phyloP scores from a whole-genome alignment of 1,284 basidiomycete species.

The Caloboletus firmus region DNA sequence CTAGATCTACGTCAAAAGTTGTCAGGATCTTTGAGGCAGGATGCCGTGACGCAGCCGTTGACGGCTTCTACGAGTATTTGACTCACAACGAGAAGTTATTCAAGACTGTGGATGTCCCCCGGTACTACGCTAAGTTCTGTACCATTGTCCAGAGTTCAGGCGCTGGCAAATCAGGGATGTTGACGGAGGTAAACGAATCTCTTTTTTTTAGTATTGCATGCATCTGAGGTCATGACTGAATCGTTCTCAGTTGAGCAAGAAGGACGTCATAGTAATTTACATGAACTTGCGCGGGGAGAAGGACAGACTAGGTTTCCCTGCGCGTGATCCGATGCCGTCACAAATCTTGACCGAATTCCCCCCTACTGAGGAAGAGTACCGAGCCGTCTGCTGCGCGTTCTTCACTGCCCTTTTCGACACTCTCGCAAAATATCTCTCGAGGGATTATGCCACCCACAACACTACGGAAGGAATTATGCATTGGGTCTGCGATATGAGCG shows the following conservation, averaged over 20 bases:
- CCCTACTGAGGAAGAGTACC: not conserved
- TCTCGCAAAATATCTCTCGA: conserved; percentile 1
- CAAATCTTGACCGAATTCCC: conserved; percentile 6
- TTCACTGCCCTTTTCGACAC: conserved; percentile 14
- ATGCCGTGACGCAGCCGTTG: not conserved
- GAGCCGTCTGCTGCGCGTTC: conserved; percentile 6
- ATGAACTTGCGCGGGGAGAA: conserved; percentile 15
- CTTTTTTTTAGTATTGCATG: not conserved
- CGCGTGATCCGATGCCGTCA: conserved; percentile 8
- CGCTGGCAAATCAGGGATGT: no score
- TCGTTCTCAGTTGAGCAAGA: not conserved
- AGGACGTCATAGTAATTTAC: conserved; percentile 7
- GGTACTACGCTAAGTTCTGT: not conserved
- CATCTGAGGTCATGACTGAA: not conserved
- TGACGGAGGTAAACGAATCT: not conserved
- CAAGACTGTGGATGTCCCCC: not conserved
- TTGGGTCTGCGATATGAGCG: not conserved
- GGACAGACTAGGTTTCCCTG: conserved; percentile 8
- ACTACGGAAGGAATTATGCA: not conserved
- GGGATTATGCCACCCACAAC: not conserved
- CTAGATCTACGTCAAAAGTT: not conserved
- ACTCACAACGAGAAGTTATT: not conserved
- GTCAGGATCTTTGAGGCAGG: not conserved
- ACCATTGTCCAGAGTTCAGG: not conserved
- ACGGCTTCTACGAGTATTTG: not conserved